phyloP scores from a whole-genome alignment of 1,284 basidiomycete genomes.

The Microbotryum saponariae region DNA sequence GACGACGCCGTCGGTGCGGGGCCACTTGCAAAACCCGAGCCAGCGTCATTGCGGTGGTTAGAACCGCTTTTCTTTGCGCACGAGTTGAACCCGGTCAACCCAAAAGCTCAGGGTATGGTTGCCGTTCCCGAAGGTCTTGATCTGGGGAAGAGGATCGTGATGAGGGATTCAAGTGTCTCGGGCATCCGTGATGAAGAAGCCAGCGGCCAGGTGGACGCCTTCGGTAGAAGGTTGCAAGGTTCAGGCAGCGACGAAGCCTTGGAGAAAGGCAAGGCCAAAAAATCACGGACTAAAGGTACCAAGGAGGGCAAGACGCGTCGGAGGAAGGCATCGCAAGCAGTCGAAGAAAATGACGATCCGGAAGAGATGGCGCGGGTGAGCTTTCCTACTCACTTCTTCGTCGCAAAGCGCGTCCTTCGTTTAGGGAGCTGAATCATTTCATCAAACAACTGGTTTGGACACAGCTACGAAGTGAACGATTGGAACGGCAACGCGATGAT shows the following conservation, averaged over 20 bases:
- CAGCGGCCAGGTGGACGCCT: conserved; percentile 27
- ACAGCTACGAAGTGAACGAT: conserved; percentile 47
- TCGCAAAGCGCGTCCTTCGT: not conserved
- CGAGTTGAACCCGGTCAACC: conserved; percentile 77
- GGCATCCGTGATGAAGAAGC: conserved; percentile 43
- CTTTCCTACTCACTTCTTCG: not conserved
- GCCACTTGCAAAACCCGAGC: conserved; percentile 38
- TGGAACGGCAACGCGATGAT: conserved; percentile 43
- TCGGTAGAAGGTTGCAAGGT: conserved; percentile 37
- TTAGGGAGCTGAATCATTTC: conserved; percentile 37
- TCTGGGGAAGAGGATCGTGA: conserved; percentile 74
- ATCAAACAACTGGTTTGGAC: conserved; percentile 45
- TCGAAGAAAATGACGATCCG: conserved; percentile 39
- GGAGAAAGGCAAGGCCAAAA: conserved; percentile 36
- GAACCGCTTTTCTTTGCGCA: conserved; percentile 70
- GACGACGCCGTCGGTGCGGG: conserved; percentile 13
- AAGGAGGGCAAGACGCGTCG: conserved; percentile 37
- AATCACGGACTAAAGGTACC: conserved; percentile 33
- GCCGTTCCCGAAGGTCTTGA: conserved; percentile 74
- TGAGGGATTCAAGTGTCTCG: conserved; percentile 35
- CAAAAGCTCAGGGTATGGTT: conserved; percentile 70
- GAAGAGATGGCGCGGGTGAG: conserved; percentile 27
- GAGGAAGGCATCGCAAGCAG: conserved; percentile 51
- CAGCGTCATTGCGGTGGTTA: conserved; percentile 82
- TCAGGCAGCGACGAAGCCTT: conserved; percentile 33